These are phyloP conservation scores for Danielozyma ontarioensis DNA, from an alignment of 805 yeast species.

Conservation along the genomic window DNA sequence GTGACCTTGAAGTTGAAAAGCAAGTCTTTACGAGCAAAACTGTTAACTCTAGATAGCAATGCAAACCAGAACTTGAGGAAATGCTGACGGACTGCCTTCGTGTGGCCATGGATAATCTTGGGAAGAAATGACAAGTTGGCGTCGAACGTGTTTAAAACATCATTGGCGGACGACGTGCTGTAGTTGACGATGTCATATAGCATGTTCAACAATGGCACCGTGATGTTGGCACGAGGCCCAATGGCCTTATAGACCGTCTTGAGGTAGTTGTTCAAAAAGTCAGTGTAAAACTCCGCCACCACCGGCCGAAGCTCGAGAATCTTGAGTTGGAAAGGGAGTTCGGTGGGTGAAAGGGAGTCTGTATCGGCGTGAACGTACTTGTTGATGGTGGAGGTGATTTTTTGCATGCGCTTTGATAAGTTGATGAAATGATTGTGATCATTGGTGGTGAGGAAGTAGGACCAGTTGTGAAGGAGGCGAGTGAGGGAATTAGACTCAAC, in stretches of 20 bases:
- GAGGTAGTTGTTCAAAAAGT: slow-evolving; percentile 49
- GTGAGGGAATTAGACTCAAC: slow-evolving; percentile 22
- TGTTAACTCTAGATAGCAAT: slow-evolving; percentile 44
- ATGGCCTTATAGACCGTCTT: slow-evolving; percentile 68
- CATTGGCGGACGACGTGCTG: slow-evolving; percentile 47
- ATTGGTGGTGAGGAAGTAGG: slow-evolving; percentile 40
- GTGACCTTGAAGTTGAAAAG: slow-evolving; percentile 52
- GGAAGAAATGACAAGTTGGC: slow-evolving; percentile 57
- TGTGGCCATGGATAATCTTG: slow-evolving; percentile 51
- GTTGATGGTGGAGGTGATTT: slow-evolving; percentile 14
- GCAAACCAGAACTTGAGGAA: slow-evolving; percentile 60
- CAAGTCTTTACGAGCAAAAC: slow-evolving; percentile 60
- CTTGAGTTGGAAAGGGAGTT: slow-evolving; percentile 5
- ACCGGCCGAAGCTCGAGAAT: slow-evolving; percentile 14
- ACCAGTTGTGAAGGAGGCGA: slow-evolving; percentile 36
- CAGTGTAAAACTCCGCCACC: slow-evolving; percentile 39
- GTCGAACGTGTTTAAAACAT: slow-evolving; percentile 64
- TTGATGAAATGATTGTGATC: slow-evolving; percentile 49
- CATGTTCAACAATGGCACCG: slow-evolving; percentile 59
- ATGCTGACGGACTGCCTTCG: slow-evolving; percentile 42
- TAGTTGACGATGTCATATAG: slow-evolving; percentile 48
- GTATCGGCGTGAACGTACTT: slow-evolving; percentile 12
- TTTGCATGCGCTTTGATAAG: slow-evolving; percentile 38
- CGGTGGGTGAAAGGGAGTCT: slow-evolving; percentile 5
- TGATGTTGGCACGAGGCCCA: slow-evolving; percentile 9